Evolutionary conservation across 805 yeast genomes (phyloP).

Genomic region (Barnettozyma populi): DNA sequence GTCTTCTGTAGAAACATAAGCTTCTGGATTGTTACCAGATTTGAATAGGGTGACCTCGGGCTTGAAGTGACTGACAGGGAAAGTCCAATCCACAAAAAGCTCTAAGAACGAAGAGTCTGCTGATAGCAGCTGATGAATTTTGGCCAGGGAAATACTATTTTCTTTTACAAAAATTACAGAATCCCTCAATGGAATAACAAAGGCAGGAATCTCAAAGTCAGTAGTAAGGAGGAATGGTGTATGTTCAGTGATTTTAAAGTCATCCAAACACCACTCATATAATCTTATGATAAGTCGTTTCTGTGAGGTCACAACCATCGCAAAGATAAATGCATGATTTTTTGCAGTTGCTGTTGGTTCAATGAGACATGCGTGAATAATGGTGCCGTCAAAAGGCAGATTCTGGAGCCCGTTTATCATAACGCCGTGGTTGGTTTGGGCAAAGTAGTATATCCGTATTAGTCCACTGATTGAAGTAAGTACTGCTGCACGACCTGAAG

Average conservation of each 20-base stretch:
- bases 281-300: constrained; percentile 34
- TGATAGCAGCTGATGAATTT: constrained; percentile 41
- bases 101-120: constrained; percentile 37
- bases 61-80: constrained; percentile 37
- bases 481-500: constrained; percentile 35
- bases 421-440: constrained; percentile 33
- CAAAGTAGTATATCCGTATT: constrained; percentile 35
- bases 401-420: constrained; percentile 35
- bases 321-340: constrained; percentile 31
- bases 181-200: constrained; percentile 35
- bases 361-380: constrained; percentile 39
- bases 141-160: constrained; percentile 30
- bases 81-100: constrained; percentile 21
- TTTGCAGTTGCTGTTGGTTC: constrained; percentile 25
- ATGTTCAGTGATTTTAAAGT: constrained; percentile 28
- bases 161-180: constrained; percentile 36
- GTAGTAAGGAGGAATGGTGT: constrained; percentile 37
- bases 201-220: constrained; percentile 37
- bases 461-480: constrained; percentile 32
- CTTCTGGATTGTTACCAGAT: constrained; percentile 13
- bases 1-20: constrained; percentile 22
- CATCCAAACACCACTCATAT: constrained; percentile 37
- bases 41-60: constrained; percentile 24
- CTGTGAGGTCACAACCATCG: constrained; percentile 32
- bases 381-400: constrained; percentile 35